Evolutionary conservation across 352 stramenopile genomes (phyloP).

Genomic region (Globisporangium sylvaticum): DNA sequence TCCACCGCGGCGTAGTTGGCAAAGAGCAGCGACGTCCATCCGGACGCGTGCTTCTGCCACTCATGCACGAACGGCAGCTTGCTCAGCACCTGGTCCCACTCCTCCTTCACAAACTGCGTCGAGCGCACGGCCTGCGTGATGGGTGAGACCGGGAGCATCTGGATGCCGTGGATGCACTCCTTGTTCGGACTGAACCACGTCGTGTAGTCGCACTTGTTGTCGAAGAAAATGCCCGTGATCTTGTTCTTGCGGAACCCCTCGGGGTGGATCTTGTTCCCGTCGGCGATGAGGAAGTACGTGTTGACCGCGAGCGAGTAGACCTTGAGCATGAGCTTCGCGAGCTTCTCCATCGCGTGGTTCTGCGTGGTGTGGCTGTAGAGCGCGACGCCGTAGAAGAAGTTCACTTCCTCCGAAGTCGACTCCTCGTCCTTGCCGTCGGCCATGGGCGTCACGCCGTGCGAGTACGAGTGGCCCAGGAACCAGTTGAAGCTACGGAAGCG

Average conservation of each 20-base stretch:
- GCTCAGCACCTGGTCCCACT: constrained; percentile 57
- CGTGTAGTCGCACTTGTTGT: constrained; percentile 74
- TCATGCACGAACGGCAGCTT: constrained; percentile 48
- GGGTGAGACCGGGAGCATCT: constrained; percentile 67
- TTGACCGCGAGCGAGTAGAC: constrained; percentile 51
- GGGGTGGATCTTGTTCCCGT: constrained; percentile 42
- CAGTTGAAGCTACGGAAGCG: constrained; percentile 60
- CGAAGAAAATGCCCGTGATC: constrained; percentile 68
- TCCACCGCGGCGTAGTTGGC: constrained; percentile 55
- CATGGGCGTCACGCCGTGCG: constrained; percentile 65
- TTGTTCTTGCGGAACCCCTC: constrained; percentile 57
- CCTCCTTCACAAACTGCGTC: constrained; percentile 42
- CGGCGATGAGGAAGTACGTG: constrained; percentile 62
- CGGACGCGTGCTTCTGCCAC: constrained; percentile 38
- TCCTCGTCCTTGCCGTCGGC: constrained; percentile 72
- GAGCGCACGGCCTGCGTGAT: constrained; percentile 42
- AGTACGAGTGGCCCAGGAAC: constrained; percentile 68
- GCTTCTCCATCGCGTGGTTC: constrained; percentile 28
- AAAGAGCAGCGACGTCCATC: constrained; percentile 63
- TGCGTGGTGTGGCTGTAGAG: constrained; percentile 48
- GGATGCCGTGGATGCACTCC: constrained; percentile 74
- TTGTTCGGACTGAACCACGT: constrained; percentile 75
- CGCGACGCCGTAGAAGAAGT: constrained; percentile 58
- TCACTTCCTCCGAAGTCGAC: constrained; percentile 66
- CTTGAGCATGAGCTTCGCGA: constrained; percentile 60